A percentile compares a stretch with the other conserved stretches of the same genome.
Conservation (phyloP, 805 yeast genomes). For the Cyberlindnera mississippiensis region DNA sequence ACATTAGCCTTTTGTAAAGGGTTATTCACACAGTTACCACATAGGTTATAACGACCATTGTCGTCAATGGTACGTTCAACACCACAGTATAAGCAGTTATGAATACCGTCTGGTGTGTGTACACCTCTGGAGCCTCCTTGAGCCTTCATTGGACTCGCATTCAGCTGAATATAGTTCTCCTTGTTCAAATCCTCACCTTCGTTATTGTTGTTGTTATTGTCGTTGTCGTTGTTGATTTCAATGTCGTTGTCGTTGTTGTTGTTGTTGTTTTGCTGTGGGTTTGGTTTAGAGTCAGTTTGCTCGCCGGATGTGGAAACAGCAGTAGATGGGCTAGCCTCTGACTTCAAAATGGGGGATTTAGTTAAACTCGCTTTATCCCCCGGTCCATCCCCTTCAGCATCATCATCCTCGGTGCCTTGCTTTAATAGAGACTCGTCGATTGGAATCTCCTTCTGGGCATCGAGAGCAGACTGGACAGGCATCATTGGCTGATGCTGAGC, state of each 20-base stretch:
- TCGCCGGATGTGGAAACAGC: constrained; percentile 13
- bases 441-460: constrained; percentile 20
- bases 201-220: constrained; percentile 5
- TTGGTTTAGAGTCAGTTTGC: constrained; percentile 18
- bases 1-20: constrained; percentile 25
- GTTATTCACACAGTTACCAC: constrained; percentile 26
- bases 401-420: constrained; percentile 13
- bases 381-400: constrained; percentile 2
- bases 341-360: constrained; percentile 21
- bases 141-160: background rate
- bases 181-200: constrained; percentile 2
- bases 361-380: constrained; percentile 17
- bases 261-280: constrained; percentile 9
- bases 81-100: constrained; percentile 25
- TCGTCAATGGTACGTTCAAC: constrained; percentile 23
- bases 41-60: constrained; percentile 26
- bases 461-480: constrained; percentile 9
- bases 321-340: constrained; percentile 15
- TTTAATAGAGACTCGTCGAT: constrained; percentile 19
- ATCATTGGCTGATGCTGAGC: constrained; percentile 13
- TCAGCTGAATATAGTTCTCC: background rate
- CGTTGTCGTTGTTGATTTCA: constrained; percentile 1
- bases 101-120: constrained; percentile 1
- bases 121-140: constrained; percentile 1
- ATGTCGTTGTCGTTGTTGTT: constrained; percentile 2